Evolutionary conservation across 805 yeast species (phyloP).

Genomic region (Cyberlindnera xylosilytica): DNA sequence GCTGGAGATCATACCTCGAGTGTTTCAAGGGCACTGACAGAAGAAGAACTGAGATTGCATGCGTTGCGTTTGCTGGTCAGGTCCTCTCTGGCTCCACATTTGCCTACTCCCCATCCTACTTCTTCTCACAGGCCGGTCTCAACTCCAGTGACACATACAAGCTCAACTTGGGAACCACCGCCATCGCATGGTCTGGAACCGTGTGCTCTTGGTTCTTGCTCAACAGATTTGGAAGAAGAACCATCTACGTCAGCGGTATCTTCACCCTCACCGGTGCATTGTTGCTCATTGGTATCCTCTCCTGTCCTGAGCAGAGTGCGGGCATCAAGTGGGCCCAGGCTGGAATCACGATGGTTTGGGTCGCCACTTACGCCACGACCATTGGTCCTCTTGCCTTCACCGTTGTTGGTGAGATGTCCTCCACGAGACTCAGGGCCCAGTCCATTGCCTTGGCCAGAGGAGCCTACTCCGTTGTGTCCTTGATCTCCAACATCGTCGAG

Average conservation of each 20-base stretch:
- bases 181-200: slow-evolving; percentile 31
- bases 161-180: slow-evolving; percentile 34
- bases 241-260: slow-evolving; percentile 29
- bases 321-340: slow-evolving; percentile 23
- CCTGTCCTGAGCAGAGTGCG: slow-evolving; percentile 14
- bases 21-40: slow-evolving; percentile 43
- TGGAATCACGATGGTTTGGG: slow-evolving; percentile 21
- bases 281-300: slow-evolving; percentile 18
- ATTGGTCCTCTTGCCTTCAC: slow-evolving; percentile 40
- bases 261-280: slow-evolving; percentile 18
- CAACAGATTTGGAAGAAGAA: slow-evolving; percentile 31
- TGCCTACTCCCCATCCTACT: slow-evolving; percentile 45
- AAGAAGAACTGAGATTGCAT: slow-evolving; percentile 40
- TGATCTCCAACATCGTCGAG: slow-evolving; percentile 36
- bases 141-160: slow-evolving; percentile 29
- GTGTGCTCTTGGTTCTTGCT: slow-evolving; percentile 32
- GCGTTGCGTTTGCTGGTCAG: slow-evolving; percentile 41
- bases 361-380: slow-evolving; percentile 32
- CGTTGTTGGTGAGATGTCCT: slow-evolving; percentile 36
- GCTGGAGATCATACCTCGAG: slow-evolving; percentile 32
- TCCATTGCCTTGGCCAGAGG: slow-evolving; percentile 34
- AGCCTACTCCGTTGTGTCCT: slow-evolving; percentile 30
- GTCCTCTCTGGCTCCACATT: slow-evolving; percentile 45
- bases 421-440: slow-evolving; percentile 39
- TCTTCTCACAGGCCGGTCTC: slow-evolving; percentile 47